Percentiles rank a stretch among this genome's conserved stretches.
phyloP scores from a whole-genome alignment of 1,139 yeast genomes.

The Candida sp. region DNA sequence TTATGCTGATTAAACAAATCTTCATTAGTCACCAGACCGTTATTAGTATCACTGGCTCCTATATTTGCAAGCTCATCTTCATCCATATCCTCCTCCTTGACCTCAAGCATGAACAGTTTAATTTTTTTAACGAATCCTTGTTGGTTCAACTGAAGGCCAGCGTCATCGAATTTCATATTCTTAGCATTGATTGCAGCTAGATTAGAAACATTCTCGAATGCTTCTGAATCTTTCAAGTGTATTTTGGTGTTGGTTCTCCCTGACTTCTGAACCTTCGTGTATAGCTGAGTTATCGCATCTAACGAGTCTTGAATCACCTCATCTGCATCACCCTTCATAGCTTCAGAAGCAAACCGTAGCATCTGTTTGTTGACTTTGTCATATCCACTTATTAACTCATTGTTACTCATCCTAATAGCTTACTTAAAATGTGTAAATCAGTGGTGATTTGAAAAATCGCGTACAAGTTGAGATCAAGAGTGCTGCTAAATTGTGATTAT shows the following conservation, averaged over 20 bases:
- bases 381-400: constrained; percentile 20
- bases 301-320: constrained; percentile 22
- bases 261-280: constrained; percentile 25
- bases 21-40: constrained; percentile 11
- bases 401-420: neutral
- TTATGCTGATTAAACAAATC: constrained; percentile 38
- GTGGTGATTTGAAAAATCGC: no score
- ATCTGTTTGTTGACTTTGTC: constrained; percentile 21
- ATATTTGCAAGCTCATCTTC: constrained; percentile 8
- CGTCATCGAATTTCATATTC: constrained; percentile 53
- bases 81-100: constrained; percentile 3
- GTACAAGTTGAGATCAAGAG: neutral
- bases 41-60: neutral
- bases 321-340: constrained; percentile 34
- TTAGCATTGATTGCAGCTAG: constrained; percentile 52
- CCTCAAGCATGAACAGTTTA: constrained; percentile 20
- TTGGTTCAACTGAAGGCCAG: constrained; percentile 45
- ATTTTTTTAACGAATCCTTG: constrained; percentile 43
- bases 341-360: constrained; percentile 20
- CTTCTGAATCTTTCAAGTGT: constrained; percentile 34
- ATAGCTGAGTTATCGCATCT: constrained; percentile 25
- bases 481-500: constrained; percentile 1
- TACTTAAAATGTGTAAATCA: neutral
- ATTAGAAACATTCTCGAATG: constrained; percentile 35
- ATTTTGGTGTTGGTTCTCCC: constrained; percentile 21